Evolutionary conservation across 768 basidiomycete genomes (phyloP), one percentile per base, ranked within the genome.

Genomic region (Psilocybe azurescens): DNA sequence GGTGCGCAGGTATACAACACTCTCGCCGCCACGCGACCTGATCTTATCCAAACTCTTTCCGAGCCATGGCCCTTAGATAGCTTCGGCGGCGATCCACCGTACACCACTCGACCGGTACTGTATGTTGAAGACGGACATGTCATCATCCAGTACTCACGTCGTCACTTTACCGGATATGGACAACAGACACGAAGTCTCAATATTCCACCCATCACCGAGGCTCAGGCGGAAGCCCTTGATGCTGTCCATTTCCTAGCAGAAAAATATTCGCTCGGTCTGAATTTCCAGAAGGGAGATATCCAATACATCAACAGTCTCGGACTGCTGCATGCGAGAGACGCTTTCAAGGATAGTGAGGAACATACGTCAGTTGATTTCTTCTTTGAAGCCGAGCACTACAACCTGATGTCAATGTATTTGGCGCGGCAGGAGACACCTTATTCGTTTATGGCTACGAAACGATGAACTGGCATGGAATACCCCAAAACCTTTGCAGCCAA

Each of bases 251-350:
- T 78, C 68, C 61, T 78, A 7, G 81, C 77, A 0, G 78, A 81
- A 61, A 80, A 80, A 59, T 75, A 77, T 59, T 73, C 77, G 41
- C 70, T 83, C 1, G 78, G 70, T 3, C 71, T 83, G 48, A 81
- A 79, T 58, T 81, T 83, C 71, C 73, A 79, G 70, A 81, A 81
- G 58, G 81, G 81, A 44, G 81, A 82, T 57, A 80, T 83, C 33
- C 80, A 83, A 63, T 83, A 80, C 59, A 81, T 83, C 66, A 83
- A 81, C 68, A 81, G 76, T 59, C 66, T 83, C 62, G 73, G 78
- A 8, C 70, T 83, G 30, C 75, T 83, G 58, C 81, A 83, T 64
- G 79, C 79, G 3, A 69, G 81, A 58, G 81, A 82, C 62, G 78
- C 73, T 3, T 82, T 77, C 60, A 68, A 64, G 24, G 81, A 82